Evolutionary conservation across 805 yeast species (phyloP).

Genomic region (Alloascoidea africana): DNA sequence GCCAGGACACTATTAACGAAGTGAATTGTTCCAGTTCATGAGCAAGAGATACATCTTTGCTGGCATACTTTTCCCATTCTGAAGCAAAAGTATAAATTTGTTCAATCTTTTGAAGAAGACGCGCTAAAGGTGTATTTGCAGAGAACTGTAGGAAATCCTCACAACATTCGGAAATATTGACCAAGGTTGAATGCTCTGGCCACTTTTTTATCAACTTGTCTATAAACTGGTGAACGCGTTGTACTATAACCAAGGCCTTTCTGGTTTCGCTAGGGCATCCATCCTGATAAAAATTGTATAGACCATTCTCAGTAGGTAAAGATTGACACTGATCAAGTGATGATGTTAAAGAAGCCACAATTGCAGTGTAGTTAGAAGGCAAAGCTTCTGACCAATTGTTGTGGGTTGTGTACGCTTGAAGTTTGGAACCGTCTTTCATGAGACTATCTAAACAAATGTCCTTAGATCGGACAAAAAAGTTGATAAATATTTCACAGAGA

Average conservation of each 20-base stretch:
- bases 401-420: too few relatives aligned
- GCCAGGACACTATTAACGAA: slow-evolving; percentile 71
- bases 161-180: slow-evolving; percentile 46
- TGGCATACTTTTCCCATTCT: slow-evolving; percentile 93
- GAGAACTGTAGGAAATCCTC: slow-evolving; percentile 52
- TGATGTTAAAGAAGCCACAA: neutral
- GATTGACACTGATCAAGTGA: slow-evolving; percentile 11
- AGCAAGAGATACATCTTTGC: slow-evolving; percentile 53
- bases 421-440: too few relatives aligned
- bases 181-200: slow-evolving; percentile 93
- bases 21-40: slow-evolving; percentile 43
- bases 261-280: slow-evolving; percentile 44
- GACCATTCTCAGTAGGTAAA: slow-evolving; percentile 16
- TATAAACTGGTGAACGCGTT: slow-evolving; percentile 29
- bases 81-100: slow-evolving; percentile 68
- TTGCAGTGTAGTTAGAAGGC: too few relatives aligned
- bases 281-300: slow-evolving; percentile 51
- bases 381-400: too few relatives aligned
- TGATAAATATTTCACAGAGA: too few relatives aligned
- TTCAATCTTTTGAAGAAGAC: slow-evolving; percentile 68
- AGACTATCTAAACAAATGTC: too few relatives aligned
- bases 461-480: too few relatives aligned
- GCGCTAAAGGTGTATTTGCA: slow-evolving; percentile 56
- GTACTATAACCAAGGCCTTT: slow-evolving; percentile 35
- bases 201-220: slow-evolving; percentile 41